Percentiles rank a stretch among this genome's conserved stretches.
These are phyloP conservation scores for Ammopiptanthus mongolicus DNA, from an alignment of 306 rosid species.

Conservation along the genomic window DNA sequence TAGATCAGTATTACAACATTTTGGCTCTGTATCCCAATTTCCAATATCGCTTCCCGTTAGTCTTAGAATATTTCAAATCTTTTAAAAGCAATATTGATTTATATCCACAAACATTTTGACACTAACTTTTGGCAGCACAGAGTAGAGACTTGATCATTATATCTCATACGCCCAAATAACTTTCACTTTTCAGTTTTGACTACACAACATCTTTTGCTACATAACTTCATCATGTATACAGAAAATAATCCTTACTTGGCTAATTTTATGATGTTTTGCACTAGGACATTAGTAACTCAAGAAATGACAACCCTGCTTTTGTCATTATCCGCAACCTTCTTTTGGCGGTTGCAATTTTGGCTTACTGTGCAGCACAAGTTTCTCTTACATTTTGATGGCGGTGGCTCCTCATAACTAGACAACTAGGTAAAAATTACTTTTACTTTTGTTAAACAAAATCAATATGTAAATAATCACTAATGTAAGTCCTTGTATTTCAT, in stretches of 20 bases:
- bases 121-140: neutral
- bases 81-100: neutral
- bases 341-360: conserved; percentile 76
- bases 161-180: neutral
- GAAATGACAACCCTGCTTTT: conserved; percentile 75
- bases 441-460: neutral
- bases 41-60: neutral
- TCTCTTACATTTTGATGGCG: too few relatives aligned
- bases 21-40: neutral
- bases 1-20: neutral
- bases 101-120: neutral
- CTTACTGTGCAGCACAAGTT: conserved; percentile 97
- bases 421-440: conserved; percentile 10
- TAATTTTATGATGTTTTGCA: neutral
- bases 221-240: conserved; percentile 13
- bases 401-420: conserved; percentile 16
- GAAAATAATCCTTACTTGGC: neutral
- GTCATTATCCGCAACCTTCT: conserved; percentile 97
- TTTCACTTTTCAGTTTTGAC: neutral
- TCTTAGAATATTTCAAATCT: neutral
- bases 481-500: conserved; percentile 7
- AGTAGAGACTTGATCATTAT: neutral
- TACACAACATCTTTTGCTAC: neutral
- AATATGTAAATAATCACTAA: neutral
- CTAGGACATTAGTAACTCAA: neutral